Conservation (phyloP, 2,329 filamentous ascomycete species). For the Trichophyton simii region DNA sequence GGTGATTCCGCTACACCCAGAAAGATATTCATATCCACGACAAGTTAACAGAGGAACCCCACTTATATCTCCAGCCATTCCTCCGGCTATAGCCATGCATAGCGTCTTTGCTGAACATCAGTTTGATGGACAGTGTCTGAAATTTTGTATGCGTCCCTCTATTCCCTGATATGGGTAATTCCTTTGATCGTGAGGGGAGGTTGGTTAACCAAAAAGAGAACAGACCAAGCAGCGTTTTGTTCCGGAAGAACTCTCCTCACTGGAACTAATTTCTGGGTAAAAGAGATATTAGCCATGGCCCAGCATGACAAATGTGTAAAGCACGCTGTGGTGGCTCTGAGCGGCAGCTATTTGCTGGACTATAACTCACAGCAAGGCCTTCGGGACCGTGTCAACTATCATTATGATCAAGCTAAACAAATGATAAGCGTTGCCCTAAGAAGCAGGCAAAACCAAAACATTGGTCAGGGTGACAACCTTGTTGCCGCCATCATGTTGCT, state of each 20-base stretch:
- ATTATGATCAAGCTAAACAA: not conserved
- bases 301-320: slow-evolving; percentile 4
- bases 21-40: not conserved
- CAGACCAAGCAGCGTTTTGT: slow-evolving; percentile 9
- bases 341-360: slow-evolving; percentile 11
- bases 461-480: not conserved
- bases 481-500: not conserved
- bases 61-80: not conserved
- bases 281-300: slow-evolving; percentile 9
- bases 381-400: not conserved
- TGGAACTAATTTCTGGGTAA: slow-evolving; percentile 10
- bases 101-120: not conserved
- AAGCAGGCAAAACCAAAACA: not conserved
- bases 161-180: not conserved
- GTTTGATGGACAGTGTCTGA: not conserved
- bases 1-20: not conserved
- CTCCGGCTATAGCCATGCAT: not conserved
- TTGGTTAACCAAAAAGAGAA: not conserved
- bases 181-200: not conserved
- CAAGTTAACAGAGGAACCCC: not conserved
- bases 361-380: not conserved
- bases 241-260: slow-evolving; percentile 8
- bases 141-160: not conserved
- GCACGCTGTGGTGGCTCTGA: slow-evolving; percentile 9
- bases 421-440: not conserved